Evolutionary conservation across 1,139 yeast species (phyloP), one percentile per base, ranked within the genome.

Genomic region (Diutina rugosa): DNA sequence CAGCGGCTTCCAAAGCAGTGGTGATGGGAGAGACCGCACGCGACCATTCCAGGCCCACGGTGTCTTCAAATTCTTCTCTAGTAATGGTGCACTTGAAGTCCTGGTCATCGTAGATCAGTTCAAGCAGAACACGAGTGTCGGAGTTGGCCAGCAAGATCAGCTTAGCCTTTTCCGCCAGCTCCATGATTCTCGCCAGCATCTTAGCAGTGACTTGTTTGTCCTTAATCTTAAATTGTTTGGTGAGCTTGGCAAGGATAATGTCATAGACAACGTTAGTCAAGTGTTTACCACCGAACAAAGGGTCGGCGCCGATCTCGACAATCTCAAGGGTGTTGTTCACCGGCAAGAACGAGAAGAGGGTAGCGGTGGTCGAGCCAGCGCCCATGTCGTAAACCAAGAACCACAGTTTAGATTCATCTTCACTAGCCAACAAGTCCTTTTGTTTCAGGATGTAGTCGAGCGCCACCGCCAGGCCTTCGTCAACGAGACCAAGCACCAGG

Each of bases 391-490:
- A 90, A 41, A 95, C 79, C 56, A 90, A 68, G 64, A 87, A 89
- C 64, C 85, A 80, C 63, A 84, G 82, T 55, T 73, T 73, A 6
- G 65, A 66, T 52, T 65, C 70, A 56, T 76, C 72, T 58, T 65
- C 69, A 47, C 72, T 74, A 2, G 63, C 66, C 32, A 64, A 61
- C 4, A 74, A 76, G 45, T 76, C 70, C 18, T 75, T 76, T 56
- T 79, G 73, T 46, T 76, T 78, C 49, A 85, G 76, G 21, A 81
- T 77, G 67, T 82, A 90, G 66, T 90, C 90, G 55, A 89, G 72
- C 0, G 96, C 97, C 28, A 90, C 93, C 1, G 98, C 91, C 18
- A 90, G 73, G 18, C 97, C 98, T 67, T 93, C 98, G 64, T 88
- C 93, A 2, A 91, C 87, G 56, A 90, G 72, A 0, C 87, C 82